Base-by-base conservation (phyloP, 371 early-diverging fungal genomes). In the Lichtheimia ornata region DNA sequence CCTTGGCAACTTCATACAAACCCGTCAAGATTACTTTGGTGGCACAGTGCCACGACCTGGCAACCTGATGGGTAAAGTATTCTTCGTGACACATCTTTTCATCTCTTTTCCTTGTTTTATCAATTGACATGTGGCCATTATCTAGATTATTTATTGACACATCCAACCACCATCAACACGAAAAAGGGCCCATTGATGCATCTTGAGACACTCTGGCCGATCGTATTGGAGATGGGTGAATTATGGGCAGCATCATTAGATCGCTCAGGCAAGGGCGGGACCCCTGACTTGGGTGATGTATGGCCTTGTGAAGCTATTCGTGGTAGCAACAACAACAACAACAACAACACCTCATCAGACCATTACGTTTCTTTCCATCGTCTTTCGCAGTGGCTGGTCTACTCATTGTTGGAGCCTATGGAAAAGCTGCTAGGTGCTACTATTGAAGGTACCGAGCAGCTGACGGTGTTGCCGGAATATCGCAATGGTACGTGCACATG, bases 401-500 rank as follows among this genome's bases (percentile, higher is more conserved):
- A 95, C 73, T 94, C 94, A 0, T 75, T 96, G 50, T 85, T 95
- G 71, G 97, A 96, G 54, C 92, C 93, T 0, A 74, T 96, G 58
- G 82, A 83, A 52, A 84, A 80, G 44, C 64, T 91, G 27, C 65
- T 87, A 18, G 81, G 81, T 27, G 76, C 93, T 25, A 79, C 67
- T 3, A 86, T 95, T 59, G 77, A 76, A 55, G 89, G 88, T 14
- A 77, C 85, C 9, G 87, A 89, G 45, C 66, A 77, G 15, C 72
- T 97, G 65, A 97, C 97, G 1, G 95, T 96, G 5, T 73, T 96
- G 40, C 89, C 97, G 7, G 96, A 97, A 72, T 96, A 96, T 73
- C 83, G 95, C 55, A 96, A 96, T 71, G 97, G 91, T 78, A 76
- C 56, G 47, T 25, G 24, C 27, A 35, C 22, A 30, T 24, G 20